These are phyloP conservation scores for Phytophthora hibernalis DNA, from an alignment of 352 stramenopile species.

Conservation along the genomic window DNA sequence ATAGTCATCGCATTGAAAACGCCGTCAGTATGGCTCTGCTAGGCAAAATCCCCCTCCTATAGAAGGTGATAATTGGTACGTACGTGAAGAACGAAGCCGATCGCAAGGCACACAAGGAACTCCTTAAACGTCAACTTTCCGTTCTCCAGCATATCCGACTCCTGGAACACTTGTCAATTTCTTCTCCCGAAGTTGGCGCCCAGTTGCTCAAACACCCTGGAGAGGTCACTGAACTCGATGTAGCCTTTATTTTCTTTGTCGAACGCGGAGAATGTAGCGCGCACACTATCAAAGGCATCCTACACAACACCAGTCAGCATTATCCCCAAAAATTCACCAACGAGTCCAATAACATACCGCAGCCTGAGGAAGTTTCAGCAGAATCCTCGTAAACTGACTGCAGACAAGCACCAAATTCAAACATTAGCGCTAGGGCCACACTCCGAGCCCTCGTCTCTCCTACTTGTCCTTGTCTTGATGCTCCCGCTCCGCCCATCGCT, in stretches of 20 bases:
- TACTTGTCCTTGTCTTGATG: conserved; percentile 61
- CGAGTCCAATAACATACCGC: conserved; percentile 31
- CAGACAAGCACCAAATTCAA: conserved; percentile 6
- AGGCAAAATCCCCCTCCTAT: background rate
- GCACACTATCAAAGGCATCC: conserved; percentile 83
- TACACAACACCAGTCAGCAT: conserved; percentile 15
- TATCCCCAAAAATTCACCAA: background rate
- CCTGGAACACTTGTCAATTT: conserved; percentile 76
- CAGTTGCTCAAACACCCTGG: conserved; percentile 77
- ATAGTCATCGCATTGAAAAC: background rate
- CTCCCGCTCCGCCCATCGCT: conserved; percentile 68
- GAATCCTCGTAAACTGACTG: conserved; percentile 82
- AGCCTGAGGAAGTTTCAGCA: conserved; percentile 80
- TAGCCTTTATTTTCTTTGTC: conserved; percentile 74
- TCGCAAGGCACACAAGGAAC: conserved; percentile 88
- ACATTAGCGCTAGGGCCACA: background rate
- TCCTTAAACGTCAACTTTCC: conserved; percentile 88
- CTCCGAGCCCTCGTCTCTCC: conserved; percentile 1
- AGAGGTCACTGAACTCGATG: conserved; percentile 80
- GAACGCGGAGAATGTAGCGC: conserved; percentile 70
- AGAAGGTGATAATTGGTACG: conserved; percentile 1
- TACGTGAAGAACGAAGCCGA: conserved; percentile 89
- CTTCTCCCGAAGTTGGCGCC: conserved; percentile 79
- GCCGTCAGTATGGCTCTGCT: background rate
- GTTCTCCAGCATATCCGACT: conserved; percentile 87